Evolutionary conservation across 768 basidiomycete species (phyloP), one percentile per base, ranked within the genome.

Genomic region (Tricholoma flavovirens): DNA sequence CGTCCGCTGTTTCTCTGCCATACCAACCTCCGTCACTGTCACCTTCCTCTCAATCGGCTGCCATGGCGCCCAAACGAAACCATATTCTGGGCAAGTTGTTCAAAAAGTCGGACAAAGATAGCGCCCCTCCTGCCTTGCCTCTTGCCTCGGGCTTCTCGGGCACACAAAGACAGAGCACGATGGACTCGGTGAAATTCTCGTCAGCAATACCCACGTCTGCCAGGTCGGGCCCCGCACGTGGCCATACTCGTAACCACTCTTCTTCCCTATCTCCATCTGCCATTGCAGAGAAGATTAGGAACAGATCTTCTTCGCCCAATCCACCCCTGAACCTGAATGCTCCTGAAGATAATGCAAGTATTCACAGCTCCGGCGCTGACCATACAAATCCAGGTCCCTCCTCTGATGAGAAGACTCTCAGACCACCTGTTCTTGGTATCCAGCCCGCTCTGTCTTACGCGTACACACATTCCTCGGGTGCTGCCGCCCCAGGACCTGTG

Each of bases 1-100:
- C 64, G 1, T 66, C 64, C 12, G 58, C 59, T 11, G 46, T 53
- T 22, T 66, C 64, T 8, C 56, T 66, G 15, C 30, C 58, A 57
- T 53, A 38, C 52, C 30, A 54, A 51, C 54, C 58, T 4, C 38
- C 58, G 22, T 49, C 58, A 1, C 56, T 48, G 17, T 40, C 29
- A 43, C 36, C 55, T 26, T 55, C 54, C 17, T 38, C 45, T 17
- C 58, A 26, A 26, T 48, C 17, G 38, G 6, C 52, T 14, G 40
- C 60, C 43, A 30, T 54, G 6, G 52, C 62, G 4, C 54, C 66
- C 56, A 81, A 84, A 57, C 72, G 82, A 19, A 85, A 82, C 58
- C 85, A 82, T 59, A 79, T 92, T 17, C 87, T 91, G 59, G 78
- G 84, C 24, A 87, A 81, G 65, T 71, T 91, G 32, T 92, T 92